phyloP scores from a whole-genome alignment of 2,329 filamentous ascomycete genomes.

The Fusarium brachygibbosum region DNA sequence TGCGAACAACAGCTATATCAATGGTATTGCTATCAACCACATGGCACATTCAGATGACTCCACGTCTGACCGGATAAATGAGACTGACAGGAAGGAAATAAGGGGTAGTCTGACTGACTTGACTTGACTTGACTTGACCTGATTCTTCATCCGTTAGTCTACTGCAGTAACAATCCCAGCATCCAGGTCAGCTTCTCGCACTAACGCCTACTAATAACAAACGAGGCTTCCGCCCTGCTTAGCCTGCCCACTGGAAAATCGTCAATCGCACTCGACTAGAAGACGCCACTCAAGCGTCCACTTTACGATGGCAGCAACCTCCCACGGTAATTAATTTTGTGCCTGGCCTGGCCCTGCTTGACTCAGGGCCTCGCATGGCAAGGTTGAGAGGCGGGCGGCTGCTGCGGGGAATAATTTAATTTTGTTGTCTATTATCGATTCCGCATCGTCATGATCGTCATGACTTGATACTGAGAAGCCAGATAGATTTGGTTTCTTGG shows the following conservation, averaged over 20 bases:
- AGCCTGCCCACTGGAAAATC: slow-evolving; percentile 32
- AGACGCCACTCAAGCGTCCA: slow-evolving; percentile 39
- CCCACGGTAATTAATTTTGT: slow-evolving; percentile 15
- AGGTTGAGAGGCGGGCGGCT: slow-evolving; percentile 25
- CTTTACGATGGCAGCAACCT: slow-evolving; percentile 23
- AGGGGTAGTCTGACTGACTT: slow-evolving; percentile 34
- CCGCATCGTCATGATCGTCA: slow-evolving; percentile 19
- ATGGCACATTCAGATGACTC: slow-evolving; percentile 7
- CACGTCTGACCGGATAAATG: slow-evolving; percentile 6
- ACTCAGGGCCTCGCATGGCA: slow-evolving; percentile 11
- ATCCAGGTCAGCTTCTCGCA: slow-evolving; percentile 19
- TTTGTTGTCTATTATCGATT: background rate
- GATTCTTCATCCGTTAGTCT: slow-evolving; percentile 3
- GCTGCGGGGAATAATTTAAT: slow-evolving; percentile 30
- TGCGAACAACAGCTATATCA: background rate
- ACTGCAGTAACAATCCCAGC: slow-evolving; percentile 4
- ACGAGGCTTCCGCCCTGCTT: slow-evolving; percentile 33
- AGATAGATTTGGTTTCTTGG: background rate
- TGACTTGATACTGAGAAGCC: background rate
- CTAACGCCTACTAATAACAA: slow-evolving; percentile 37
- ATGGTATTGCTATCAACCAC: slow-evolving; percentile 1
- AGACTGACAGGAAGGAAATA: slow-evolving; percentile 21
- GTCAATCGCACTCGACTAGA: slow-evolving; percentile 29
- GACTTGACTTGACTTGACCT: no score
- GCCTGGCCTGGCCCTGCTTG: slow-evolving; percentile 19